A percentile compares a stretch with the other conserved stretches of the same genome.
These are phyloP conservation scores for Willaertia magna DNA, from an alignment of 208 protist species.

Conservation along the genomic window DNA sequence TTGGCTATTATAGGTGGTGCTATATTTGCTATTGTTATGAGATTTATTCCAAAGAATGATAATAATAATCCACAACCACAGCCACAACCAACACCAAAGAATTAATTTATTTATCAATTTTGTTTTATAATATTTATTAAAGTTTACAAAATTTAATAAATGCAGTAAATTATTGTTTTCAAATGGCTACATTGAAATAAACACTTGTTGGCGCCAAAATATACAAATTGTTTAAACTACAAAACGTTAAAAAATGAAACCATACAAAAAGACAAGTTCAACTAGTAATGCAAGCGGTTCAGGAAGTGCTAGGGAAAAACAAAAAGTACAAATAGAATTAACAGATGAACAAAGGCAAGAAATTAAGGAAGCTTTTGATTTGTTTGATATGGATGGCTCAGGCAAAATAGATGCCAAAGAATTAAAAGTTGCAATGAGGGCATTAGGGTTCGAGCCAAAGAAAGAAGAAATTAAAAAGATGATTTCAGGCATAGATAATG, in stretches of 20 bases:
- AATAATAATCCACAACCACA: too few species aligned
- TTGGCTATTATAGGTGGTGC: neutral
- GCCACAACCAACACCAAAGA: too few species aligned
- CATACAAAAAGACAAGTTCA: neutral
- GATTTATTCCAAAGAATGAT: neutral
- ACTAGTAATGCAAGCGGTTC: neutral
- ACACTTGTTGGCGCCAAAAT: too few species aligned
- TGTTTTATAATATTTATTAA: too few species aligned
- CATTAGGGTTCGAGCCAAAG: conserved; percentile 48
- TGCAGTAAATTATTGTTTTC: too few species aligned
- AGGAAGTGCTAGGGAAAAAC: conserved; percentile 2
- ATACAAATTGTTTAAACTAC: too few species aligned
- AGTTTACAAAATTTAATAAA: too few species aligned
- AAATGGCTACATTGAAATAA: too few species aligned
- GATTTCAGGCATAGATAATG: conserved; percentile 35
- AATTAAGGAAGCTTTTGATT: conserved; percentile 55
- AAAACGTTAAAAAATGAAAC: neutral
- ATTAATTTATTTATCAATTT: too few species aligned
- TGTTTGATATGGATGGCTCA: conserved; percentile 57
- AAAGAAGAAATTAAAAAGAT: conserved; percentile 50
- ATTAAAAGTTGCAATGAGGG: conserved; percentile 43
- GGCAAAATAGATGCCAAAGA: conserved; percentile 46
- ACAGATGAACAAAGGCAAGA: conserved; percentile 32
- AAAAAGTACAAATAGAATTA: conserved; percentile 25
- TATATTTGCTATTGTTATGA: neutral